These are phyloP conservation scores for Aspergillus cejpii DNA, from an alignment of 2,329 filamentous ascomycete species.

Conservation along the genomic window DNA sequence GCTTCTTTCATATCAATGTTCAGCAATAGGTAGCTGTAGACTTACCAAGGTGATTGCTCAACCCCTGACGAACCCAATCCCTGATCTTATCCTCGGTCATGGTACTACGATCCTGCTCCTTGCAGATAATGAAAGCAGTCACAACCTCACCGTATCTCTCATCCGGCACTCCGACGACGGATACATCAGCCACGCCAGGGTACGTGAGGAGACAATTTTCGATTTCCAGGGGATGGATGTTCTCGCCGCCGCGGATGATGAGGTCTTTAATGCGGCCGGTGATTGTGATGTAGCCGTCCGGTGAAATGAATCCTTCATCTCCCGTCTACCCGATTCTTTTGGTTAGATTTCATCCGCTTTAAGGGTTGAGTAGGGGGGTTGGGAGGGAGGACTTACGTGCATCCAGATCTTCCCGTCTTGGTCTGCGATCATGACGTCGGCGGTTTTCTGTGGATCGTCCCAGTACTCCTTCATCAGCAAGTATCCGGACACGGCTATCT, in stretches of 20 bases:
- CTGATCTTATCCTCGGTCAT: conserved; percentile 57
- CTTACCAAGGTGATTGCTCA: conserved; percentile 65
- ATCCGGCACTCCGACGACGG: conserved; percentile 78
- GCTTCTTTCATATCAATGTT: background rate
- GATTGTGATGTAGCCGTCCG: conserved; percentile 75
- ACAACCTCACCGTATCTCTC: conserved; percentile 79
- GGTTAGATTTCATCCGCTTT: conserved; percentile 2
- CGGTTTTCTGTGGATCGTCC: conserved; percentile 63
- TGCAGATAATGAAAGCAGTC: conserved; percentile 68
- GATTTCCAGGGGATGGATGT: conserved; percentile 88
- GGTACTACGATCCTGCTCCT: conserved; percentile 24
- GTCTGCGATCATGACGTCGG: conserved; percentile 58
- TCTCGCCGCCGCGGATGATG: conserved; percentile 91
- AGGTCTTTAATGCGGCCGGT: conserved; percentile 91
- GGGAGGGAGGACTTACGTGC: conserved; percentile 43
- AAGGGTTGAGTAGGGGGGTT: background rate
- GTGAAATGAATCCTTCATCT: conserved; percentile 82
- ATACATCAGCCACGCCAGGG: conserved; percentile 63
- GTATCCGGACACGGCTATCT: conserved; percentile 78
- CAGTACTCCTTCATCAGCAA: conserved; percentile 88
- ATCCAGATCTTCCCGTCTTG: conserved; percentile 66
- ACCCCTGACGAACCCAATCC: conserved; percentile 61
- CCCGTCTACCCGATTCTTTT: conserved; percentile 58
- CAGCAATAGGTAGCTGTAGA: conserved; percentile 6
- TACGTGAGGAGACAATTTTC: conserved; percentile 80